Percentiles rank a stretch among this genome's conserved stretches.
These are phyloP conservation scores for Penicillium salamii DNA, from an alignment of 495 filamentous ascomycete species.

Conservation along the genomic window DNA sequence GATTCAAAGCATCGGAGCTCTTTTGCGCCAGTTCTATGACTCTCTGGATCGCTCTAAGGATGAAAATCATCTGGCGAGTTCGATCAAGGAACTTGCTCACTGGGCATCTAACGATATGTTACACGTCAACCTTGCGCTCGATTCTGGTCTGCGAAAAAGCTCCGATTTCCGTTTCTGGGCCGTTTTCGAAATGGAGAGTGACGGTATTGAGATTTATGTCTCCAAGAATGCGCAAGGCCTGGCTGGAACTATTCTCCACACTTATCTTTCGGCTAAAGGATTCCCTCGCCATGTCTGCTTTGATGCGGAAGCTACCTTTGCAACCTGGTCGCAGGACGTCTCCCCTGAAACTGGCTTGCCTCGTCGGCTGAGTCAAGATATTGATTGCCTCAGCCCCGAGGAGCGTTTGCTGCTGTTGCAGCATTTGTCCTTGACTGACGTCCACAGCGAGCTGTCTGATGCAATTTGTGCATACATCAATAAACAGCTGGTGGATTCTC, in stretches of 20 bases:
- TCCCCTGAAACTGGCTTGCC: slow-evolving; percentile 38
- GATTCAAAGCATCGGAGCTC: slow-evolving; percentile 30
- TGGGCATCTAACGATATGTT: slow-evolving; percentile 28
- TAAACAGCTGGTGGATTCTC: slow-evolving; percentile 47
- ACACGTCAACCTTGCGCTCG: slow-evolving; percentile 45
- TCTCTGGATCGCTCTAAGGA: slow-evolving; percentile 13
- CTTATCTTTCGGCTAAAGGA: slow-evolving; percentile 51
- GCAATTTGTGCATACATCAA: slow-evolving; percentile 43
- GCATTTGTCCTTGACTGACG: slow-evolving; percentile 43
- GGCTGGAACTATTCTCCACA: slow-evolving; percentile 51
- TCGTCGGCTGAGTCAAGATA: slow-evolving; percentile 47
- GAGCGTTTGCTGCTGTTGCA: slow-evolving; percentile 51
- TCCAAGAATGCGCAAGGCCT: slow-evolving; percentile 54
- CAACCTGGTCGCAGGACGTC: slow-evolving; percentile 34
- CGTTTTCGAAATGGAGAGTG: slow-evolving; percentile 46
- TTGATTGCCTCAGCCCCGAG: slow-evolving; percentile 50
- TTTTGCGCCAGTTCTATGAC: slow-evolving; percentile 34
- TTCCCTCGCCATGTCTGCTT: slow-evolving; percentile 52
- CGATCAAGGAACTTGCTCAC: slow-evolving; percentile 33
- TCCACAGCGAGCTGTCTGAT: slow-evolving; percentile 22
- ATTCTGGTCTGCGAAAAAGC: slow-evolving; percentile 53
- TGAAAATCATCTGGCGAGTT: slow-evolving; percentile 17
- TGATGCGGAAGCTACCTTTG: slow-evolving; percentile 46
- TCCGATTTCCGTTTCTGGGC: slow-evolving; percentile 53
- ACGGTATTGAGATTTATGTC: slow-evolving; percentile 47